Conservation (phyloP, 202 grass and related monocot genomes). For the Brachypodium distachyon region DNA sequence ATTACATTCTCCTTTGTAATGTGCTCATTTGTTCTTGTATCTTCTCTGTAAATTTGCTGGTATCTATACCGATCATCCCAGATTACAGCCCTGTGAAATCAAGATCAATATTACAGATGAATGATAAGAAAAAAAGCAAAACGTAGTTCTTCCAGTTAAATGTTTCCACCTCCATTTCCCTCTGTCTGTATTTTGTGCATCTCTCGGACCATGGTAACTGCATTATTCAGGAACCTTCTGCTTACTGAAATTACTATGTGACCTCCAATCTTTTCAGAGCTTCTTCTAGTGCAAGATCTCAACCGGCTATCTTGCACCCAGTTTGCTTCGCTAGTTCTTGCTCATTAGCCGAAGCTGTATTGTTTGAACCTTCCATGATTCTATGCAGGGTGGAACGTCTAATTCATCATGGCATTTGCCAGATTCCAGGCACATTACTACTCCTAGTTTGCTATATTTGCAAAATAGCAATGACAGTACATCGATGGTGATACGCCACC, state of each 20-base stretch:
- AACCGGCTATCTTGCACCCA: neutral
- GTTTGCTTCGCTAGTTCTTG: neutral
- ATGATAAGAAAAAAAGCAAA: conserved; percentile 11
- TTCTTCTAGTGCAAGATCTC: neutral
- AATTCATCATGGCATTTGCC: neutral
- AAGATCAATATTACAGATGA: conserved; percentile 32
- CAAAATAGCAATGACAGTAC: neutral
- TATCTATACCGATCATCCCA: conserved; percentile 20
- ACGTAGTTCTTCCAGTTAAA: neutral
- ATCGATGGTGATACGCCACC: conserved; percentile 9
- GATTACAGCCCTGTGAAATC: conserved; percentile 20
- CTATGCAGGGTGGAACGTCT: neutral
- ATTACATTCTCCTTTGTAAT: conserved; percentile 8
- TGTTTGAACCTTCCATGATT: neutral
- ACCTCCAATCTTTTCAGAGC: neutral
- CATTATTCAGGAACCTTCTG: neutral
- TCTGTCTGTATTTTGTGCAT: neutral
- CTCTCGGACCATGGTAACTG: conserved; percentile 3
- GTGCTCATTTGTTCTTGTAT: conserved; percentile 30
- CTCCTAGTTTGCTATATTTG: too few species aligned
- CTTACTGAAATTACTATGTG: neutral
- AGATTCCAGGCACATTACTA: neutral
- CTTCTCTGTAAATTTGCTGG: conserved; percentile 39
- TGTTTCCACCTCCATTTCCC: neutral
- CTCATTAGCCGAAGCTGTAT: neutral